Evolutionary conservation across 768 basidiomycete genomes (phyloP), one percentile per base, ranked within the genome.

Genomic region (Cantharellus anzutake): DNA sequence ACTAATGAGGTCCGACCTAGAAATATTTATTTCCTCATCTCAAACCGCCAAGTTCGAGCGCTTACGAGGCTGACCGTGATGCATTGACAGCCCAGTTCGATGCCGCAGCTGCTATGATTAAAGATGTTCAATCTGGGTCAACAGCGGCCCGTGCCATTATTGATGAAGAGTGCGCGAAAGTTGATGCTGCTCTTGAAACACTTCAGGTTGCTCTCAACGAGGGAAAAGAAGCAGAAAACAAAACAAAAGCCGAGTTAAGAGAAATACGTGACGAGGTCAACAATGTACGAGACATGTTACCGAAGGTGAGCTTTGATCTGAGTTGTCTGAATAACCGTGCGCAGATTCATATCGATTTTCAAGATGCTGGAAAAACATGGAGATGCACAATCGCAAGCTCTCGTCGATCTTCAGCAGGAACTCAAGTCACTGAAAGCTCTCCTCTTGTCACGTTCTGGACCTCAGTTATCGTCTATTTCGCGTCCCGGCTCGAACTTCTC

Each of bases 361-460:
- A 58, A 98, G 93, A 88, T 97, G 86, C 84, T 96, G 58, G 89
- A 96, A 60, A 92, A 88, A 72, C 88, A 84, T 68, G 87, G 90
- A 68, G 84, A 89, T 59, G 77, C 79, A 11, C 91, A 96, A 70
- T 78, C 80, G 29, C 81, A 84, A 61, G 87, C 90, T 1, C 75
- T 97, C 11, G 72, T 77, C 58, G 94, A 97, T 65, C 75, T 98
- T 7, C 92, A 96, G 65, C 83, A 90, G 64, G 94, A 98, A 68
- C 78, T 98, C 66, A 91, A 92, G 67, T 97, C 93, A 0, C 74
- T 98, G 62, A 97, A 97, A 69, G 81, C 92, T 0, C 76, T 98
- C 35, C 73, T 97, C 4, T 76, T 93, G 4, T 37, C 61, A 29
- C 60, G 62, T 5, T 37, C 37, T 56, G 48, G 41, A 7, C 53